Base-by-base conservation (phyloP, 2,329 filamentous ascomycete species). In the Alternaria novae-zelandiae region DNA sequence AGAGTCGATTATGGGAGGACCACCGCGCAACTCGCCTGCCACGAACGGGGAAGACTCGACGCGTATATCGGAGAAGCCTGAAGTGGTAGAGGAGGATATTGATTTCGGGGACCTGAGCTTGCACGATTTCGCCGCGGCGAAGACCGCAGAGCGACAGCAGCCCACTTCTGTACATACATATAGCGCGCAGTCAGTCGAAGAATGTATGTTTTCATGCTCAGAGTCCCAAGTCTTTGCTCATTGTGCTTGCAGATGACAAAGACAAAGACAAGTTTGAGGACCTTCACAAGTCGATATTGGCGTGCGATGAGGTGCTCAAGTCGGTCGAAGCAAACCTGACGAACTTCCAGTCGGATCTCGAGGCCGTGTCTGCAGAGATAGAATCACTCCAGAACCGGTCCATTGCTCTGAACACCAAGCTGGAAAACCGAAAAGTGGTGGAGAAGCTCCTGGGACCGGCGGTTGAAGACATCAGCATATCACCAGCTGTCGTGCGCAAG, bases 311-410 rank as follows among this genome's bases (percentile, higher is more conserved):
- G 77, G 93, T 98, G 54, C 86, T 98, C 49, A 92, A 90, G 79
- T 97, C 94, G 0, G 96, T 99, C 58, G 95, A 99, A 82, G 90
- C 88, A 30, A 98, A 97, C 78, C 85, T 99, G 57, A 92, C 92
- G 41, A 95, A 90, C 78, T 99, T 99, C 77, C 94, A 96, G 77
- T 92, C 94, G 64, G 96, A 99, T 79, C 87, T 99, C 11, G 95
- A 93, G 9, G 88, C 89, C 13, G 96, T 99, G 12, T 97, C 96
- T 2, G 91, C 94, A 7, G 96, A 99, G 78, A 99, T 99, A 55
- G 96, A 99, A 81, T 94, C 90, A 3, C 83, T 99, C 44, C 96
- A 99, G 81, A 90, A 91, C 55, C 89, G 96, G 50, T 99, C 96
- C 0, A 87, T 90, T 11, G 89, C 91, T 8, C 82, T 99, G 63